Percentiles rank a stretch among this genome's conserved stretches.
Evolutionary conservation across 768 basidiomycete species (phyloP).

Genomic region (Psilocybe sp.): DNA sequence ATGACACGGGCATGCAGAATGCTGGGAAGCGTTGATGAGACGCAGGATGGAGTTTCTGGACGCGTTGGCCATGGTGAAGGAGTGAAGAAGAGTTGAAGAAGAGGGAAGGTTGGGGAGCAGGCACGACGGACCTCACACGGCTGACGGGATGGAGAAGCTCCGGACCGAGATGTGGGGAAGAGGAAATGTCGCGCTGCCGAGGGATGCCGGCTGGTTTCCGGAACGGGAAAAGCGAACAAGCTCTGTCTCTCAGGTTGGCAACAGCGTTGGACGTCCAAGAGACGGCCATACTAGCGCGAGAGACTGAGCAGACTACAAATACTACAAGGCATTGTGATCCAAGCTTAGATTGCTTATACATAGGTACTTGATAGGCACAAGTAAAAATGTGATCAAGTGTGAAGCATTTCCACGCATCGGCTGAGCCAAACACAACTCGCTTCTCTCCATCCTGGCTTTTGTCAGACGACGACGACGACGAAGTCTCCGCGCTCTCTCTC

Average conservation of each 20-base stretch:
- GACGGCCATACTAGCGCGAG: too few relatives aligned
- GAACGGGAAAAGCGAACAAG: too few relatives aligned
- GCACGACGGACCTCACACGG: neutral
- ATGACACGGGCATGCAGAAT: conserved; percentile 79
- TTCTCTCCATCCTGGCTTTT: neutral
- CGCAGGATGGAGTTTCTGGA: conserved; percentile 66
- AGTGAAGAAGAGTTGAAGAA: conserved; percentile 1
- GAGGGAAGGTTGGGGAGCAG: conserved; percentile 11
- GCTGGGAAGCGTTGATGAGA: conserved; percentile 73
- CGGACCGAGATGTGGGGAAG: conserved; percentile 12
- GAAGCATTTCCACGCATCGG: neutral
- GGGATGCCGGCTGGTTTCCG: too few relatives aligned
- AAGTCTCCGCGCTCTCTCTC: conserved; percentile 10
- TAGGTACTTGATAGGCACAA: too few relatives aligned
- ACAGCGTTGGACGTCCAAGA: too few relatives aligned
- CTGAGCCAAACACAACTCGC: neutral
- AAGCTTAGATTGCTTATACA: too few relatives aligned
- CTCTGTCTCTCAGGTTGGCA: too few relatives aligned
- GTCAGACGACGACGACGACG: conserved; percentile 6
- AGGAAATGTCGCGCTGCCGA: neutral
- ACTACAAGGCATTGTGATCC: too few relatives aligned
- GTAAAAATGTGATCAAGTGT: too few relatives aligned
- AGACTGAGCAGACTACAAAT: too few relatives aligned
- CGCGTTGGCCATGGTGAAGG: conserved; percentile 42
- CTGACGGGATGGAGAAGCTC: conserved; percentile 1